Base-by-base conservation (phyloP, 2,329 filamentous ascomycete species). In the Pestalotiopsis sp. region DNA sequence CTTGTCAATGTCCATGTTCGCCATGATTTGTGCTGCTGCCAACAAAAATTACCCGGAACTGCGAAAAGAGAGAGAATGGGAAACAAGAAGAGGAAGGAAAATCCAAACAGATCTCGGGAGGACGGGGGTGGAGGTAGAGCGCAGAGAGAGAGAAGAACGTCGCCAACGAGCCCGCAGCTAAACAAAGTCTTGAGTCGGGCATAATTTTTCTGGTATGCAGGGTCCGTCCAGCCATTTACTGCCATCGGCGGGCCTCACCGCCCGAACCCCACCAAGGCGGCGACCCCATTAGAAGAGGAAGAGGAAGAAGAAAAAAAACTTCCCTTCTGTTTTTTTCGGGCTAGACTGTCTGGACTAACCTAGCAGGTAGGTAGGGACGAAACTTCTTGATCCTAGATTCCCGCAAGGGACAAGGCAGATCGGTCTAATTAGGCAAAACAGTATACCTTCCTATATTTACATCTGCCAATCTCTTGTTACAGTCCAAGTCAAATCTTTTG, bases 1-100 rank as follows among this genome's bases (percentile, higher is more conserved):
- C 73, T 83, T 79, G 77, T 88, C 87, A 69, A 90, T 83, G 59
- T 89, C 88, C 86, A 88, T 89, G 70, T 84, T 85, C 13, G 7
- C 13, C 74, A 72, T 17, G 66, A 78, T 77, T 14, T 61, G 72
- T 41, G 11, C 56, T 56, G 31, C 31, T 11, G 49, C 25, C 31
- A 31, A 20, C n/a, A 62, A 36, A 31, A 62, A 39, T 23, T 36
- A 4, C n/a, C 20, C 23, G 27, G 27, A n/a, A 62, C 27, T 20
- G 36, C n/a, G 7, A 39, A n/a, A 62, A 38, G 17, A 20, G 17
- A 38, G 36, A 25, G 20, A 31, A 41, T 38, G 31, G 52, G 14
- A 58, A 41, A 57, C n/a, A 52, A 66, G 64, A 66, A 60, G 38
- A 27, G 63, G 27, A 25, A 65, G n/a, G 23, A 65, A n/a, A 23